phyloP scores from a whole-genome alignment of 495 filamentous ascomycete species.

The Tuber umbilicatum region DNA sequence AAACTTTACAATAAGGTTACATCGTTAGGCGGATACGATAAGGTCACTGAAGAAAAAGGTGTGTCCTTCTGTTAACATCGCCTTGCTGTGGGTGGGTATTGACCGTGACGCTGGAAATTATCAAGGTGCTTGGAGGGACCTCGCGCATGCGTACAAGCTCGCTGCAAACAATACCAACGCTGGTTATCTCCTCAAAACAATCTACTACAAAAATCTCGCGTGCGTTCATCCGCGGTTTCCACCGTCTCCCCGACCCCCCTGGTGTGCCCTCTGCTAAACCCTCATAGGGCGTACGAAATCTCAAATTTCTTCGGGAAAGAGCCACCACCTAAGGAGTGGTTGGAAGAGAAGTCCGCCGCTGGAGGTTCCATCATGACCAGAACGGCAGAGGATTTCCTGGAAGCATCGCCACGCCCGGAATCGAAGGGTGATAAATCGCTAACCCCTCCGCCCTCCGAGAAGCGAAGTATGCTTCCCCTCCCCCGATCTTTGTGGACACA shows the following conservation, averaged over 20 bases:
- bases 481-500: slow-evolving; percentile 7
- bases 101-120: slow-evolving; percentile 16
- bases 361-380: slow-evolving; percentile 68
- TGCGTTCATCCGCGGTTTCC: slow-evolving; percentile 34
- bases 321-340: slow-evolving; percentile 72
- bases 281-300: slow-evolving; percentile 65
- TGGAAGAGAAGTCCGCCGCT: slow-evolving; percentile 69
- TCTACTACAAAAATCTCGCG: slow-evolving; percentile 77
- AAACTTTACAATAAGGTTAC: slow-evolving; percentile 64
- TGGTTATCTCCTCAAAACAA: slow-evolving; percentile 69
- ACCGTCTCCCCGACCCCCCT: not conserved
- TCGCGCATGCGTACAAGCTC: slow-evolving; percentile 60
- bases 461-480: slow-evolving; percentile 37
- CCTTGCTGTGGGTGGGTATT: not conserved
- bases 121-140: slow-evolving; percentile 61
- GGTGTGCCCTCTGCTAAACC: slow-evolving; percentile 7
- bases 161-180: slow-evolving; percentile 60
- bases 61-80: not conserved
- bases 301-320: slow-evolving; percentile 61
- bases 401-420: slow-evolving; percentile 41
- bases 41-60: slow-evolving; percentile 65
- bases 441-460: slow-evolving; percentile 48
- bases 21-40: slow-evolving; percentile 70
- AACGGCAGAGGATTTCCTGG: slow-evolving; percentile 64
- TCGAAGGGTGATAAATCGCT: slow-evolving; percentile 38